A percentile compares a stretch with the other conserved stretches of the same genome.
Evolutionary conservation across 495 filamentous ascomycete species (phyloP).

Genomic region (Xylaria sp.): DNA sequence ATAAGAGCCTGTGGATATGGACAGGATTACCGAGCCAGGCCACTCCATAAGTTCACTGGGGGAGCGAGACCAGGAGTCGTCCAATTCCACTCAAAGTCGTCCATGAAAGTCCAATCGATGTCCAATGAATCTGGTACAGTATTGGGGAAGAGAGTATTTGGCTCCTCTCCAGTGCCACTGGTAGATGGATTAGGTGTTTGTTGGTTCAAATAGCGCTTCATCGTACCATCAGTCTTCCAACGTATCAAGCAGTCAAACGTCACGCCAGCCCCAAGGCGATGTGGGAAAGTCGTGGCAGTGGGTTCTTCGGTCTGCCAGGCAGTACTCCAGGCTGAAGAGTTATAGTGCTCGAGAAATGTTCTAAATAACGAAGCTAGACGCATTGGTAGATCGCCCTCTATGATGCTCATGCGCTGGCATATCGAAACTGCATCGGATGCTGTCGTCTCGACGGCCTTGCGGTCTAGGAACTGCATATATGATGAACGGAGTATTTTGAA

Average conservation of each 20-base stretch:
- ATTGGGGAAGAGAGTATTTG: conserved; percentile 10
- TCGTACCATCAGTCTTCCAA: conserved; percentile 44
- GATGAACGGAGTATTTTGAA: conserved; percentile 50
- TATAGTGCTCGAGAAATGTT: conserved; percentile 34
- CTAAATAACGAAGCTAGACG: conserved; percentile 47
- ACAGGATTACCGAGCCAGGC: conserved; percentile 17
- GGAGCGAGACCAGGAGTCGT: conserved; percentile 11
- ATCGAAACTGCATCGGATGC: conserved; percentile 32
- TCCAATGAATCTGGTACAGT: conserved; percentile 39
- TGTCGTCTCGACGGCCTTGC: conserved; percentile 26
- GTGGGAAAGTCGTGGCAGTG: conserved; percentile 39
- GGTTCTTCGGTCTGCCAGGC: conserved; percentile 33
- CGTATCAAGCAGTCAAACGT: conserved; percentile 48
- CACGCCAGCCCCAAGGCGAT: conserved; percentile 48
- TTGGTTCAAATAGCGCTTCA: conserved; percentile 9
- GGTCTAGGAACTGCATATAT: conserved; percentile 39
- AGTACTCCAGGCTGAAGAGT: conserved; percentile 2
- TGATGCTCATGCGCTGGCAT: conserved; percentile 32
- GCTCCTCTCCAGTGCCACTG: conserved; percentile 9
- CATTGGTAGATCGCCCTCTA: conserved; percentile 43
- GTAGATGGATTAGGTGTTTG: conserved; percentile 6
- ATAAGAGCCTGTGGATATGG: background rate
- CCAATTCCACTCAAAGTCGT: conserved; percentile 53
- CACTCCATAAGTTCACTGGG: conserved; percentile 19
- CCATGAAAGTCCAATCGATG: conserved; percentile 56